Percentiles rank a stretch among this genome's conserved stretches.
Evolutionary conservation across 768 basidiomycete species (phyloP).

Genomic region (Termitomyces sp.): DNA sequence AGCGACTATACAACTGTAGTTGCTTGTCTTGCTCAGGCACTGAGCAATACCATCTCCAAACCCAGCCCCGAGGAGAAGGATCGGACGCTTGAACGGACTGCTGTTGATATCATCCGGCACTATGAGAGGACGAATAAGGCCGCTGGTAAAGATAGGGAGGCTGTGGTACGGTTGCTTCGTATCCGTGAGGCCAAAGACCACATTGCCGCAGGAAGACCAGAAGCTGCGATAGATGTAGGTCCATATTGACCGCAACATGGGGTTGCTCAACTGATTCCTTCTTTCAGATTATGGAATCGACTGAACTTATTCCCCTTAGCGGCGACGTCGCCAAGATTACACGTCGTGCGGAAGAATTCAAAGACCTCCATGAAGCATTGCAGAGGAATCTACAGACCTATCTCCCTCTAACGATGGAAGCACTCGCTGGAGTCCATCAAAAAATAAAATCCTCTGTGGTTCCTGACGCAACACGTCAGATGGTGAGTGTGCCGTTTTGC

Average conservation of each 20-base stretch:
- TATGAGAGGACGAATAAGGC: slow-evolving; percentile 73
- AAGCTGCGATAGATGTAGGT: slow-evolving; percentile 78
- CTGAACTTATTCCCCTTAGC: slow-evolving; percentile 80
- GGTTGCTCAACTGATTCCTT: not conserved
- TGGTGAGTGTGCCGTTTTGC: slow-evolving; percentile 39
- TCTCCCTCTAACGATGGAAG: slow-evolving; percentile 89
- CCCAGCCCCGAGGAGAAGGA: slow-evolving; percentile 59
- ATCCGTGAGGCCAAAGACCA: slow-evolving; percentile 79
- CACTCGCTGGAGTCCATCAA: slow-evolving; percentile 77
- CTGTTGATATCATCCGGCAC: slow-evolving; percentile 71
- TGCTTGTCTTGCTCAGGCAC: slow-evolving; percentile 76
- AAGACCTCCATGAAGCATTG: slow-evolving; percentile 77
- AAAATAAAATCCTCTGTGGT: slow-evolving; percentile 65
- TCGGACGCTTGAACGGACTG: slow-evolving; percentile 63
- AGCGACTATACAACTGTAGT: slow-evolving; percentile 88
- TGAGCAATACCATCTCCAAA: slow-evolving; percentile 77
- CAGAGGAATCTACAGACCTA: slow-evolving; percentile 88
- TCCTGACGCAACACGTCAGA: slow-evolving; percentile 71
- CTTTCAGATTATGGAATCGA: slow-evolving; percentile 76
- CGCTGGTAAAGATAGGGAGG: slow-evolving; percentile 67
- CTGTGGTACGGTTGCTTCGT: slow-evolving; percentile 67
- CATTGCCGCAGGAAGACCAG: slow-evolving; percentile 64
- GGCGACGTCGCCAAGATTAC: slow-evolving; percentile 84
- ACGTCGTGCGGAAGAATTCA: slow-evolving; percentile 83
- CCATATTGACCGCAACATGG: not conserved